phyloP scores from a whole-genome alignment of 192 early-diverging fungal genomes.

The Irineochytrium annulatum region DNA sequence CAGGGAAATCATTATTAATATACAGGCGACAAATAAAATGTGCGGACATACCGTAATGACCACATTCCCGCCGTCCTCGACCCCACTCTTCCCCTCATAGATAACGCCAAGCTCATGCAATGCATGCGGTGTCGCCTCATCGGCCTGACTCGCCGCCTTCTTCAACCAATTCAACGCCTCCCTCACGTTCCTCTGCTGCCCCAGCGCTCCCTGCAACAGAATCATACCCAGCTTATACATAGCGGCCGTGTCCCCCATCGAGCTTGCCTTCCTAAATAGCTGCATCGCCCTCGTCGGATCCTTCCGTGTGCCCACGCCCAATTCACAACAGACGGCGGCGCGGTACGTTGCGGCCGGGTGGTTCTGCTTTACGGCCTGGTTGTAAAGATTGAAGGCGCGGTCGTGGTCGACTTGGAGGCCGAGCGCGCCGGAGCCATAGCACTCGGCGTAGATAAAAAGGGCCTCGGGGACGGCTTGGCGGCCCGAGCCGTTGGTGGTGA shows the following conservation, averaged over 20 bases:
- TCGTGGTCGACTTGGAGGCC: slow-evolving; percentile 77
- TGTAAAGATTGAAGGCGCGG: slow-evolving; percentile 85
- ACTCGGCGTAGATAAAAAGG: slow-evolving; percentile 85
- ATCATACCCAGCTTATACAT: slow-evolving; percentile 98
- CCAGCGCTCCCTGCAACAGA: slow-evolving; percentile 77
- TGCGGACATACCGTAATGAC: slow-evolving; percentile 13
- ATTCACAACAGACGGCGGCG: slow-evolving; percentile 93
- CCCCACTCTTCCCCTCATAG: slow-evolving; percentile 62
- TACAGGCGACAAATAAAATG: neutral
- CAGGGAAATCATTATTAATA: neutral
- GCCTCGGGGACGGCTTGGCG: slow-evolving; percentile 78
- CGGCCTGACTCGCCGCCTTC: slow-evolving; percentile 80
- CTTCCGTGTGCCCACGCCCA: slow-evolving; percentile 83
- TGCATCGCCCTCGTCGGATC: slow-evolving; percentile 77
- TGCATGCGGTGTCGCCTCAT: slow-evolving; percentile 84
- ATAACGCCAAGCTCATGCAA: slow-evolving; percentile 89
- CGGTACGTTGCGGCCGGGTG: slow-evolving; percentile 92
- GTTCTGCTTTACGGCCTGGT: slow-evolving; percentile 87
- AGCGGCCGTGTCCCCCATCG: slow-evolving; percentile 82
- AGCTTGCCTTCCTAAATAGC: slow-evolving; percentile 89
- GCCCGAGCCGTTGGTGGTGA: slow-evolving; percentile 47
- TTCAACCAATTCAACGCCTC: slow-evolving; percentile 95
- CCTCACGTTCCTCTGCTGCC: slow-evolving; percentile 68
- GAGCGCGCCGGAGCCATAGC: slow-evolving; percentile 78
- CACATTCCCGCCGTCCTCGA: slow-evolving; percentile 32